These are phyloP conservation scores for Penicillium sp. DNA, from an alignment of 2,329 filamentous ascomycete species.

Conservation along the genomic window DNA sequence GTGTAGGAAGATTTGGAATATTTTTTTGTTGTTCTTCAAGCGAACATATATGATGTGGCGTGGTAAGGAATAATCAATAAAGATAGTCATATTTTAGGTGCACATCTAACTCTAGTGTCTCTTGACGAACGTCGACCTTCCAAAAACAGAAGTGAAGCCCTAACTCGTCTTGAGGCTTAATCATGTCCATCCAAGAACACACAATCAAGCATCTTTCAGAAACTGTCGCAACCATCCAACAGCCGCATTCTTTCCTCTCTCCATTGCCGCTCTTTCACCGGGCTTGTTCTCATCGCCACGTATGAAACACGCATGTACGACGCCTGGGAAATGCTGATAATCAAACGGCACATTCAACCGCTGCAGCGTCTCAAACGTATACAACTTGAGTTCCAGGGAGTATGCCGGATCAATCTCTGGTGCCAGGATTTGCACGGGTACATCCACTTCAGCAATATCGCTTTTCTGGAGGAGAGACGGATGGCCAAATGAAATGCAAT, in stretches of 20 bases:
- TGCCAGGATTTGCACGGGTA: constrained; percentile 52
- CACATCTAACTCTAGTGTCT: too few relatives aligned
- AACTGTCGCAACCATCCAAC: constrained; percentile 43
- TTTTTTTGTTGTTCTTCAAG: neutral
- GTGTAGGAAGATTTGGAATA: neutral
- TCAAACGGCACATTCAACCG: constrained; percentile 42
- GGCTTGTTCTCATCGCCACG: constrained; percentile 39
- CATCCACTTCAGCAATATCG: constrained; percentile 46
- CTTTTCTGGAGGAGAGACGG: constrained; percentile 41
- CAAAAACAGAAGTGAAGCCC: too few relatives aligned
- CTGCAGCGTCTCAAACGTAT: constrained; percentile 39
- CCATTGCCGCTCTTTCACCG: constrained; percentile 45
- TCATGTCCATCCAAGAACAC: neutral
- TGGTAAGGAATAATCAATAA: too few relatives aligned
- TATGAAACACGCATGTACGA: constrained; percentile 45
- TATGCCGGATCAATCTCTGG: constrained; percentile 47
- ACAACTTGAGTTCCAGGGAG: constrained; percentile 45
- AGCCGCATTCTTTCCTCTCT: constrained; percentile 46
- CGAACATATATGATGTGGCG: neutral
- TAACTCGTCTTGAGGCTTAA: too few relatives aligned
- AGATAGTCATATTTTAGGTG: too few relatives aligned
- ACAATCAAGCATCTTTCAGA: neutral
- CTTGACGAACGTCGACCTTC: too few relatives aligned
- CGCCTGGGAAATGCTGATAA: constrained; percentile 50
- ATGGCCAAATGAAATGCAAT: constrained; percentile 45